These are phyloP conservation scores for Rubroboletus satanas DNA, from an alignment of 768 basidiomycete species.

Conservation along the genomic window DNA sequence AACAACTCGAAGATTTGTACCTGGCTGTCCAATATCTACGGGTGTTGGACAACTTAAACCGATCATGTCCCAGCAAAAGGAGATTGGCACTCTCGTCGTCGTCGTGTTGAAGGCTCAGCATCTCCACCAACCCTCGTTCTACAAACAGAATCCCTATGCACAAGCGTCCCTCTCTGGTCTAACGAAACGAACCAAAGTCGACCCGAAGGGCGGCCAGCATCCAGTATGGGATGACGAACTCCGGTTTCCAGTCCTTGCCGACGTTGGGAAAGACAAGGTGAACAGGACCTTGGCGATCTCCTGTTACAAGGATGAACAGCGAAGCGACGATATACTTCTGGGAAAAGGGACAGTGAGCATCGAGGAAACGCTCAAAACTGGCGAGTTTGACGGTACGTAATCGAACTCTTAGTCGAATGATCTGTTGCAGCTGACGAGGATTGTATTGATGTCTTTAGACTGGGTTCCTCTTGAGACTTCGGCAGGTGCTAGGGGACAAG, in stretches of 20 bases:
- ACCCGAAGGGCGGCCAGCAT: slow-evolving; percentile 87
- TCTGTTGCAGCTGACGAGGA: slow-evolving; percentile 3
- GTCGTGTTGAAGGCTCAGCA: slow-evolving; percentile 85
- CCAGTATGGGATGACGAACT: slow-evolving; percentile 92
- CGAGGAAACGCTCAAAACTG: slow-evolving; percentile 71
- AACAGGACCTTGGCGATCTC: slow-evolving; percentile 64
- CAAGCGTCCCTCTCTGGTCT: slow-evolving; percentile 56
- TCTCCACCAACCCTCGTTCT: slow-evolving; percentile 79
- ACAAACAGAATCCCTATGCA: slow-evolving; percentile 89
- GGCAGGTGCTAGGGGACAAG: slow-evolving; percentile 70
- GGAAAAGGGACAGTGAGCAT: slow-evolving; percentile 77
- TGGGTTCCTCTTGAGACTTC: slow-evolving; percentile 62
- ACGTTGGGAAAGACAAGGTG: slow-evolving; percentile 42
- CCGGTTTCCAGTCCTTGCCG: slow-evolving; percentile 67
- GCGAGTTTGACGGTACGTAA: slow-evolving; percentile 85
- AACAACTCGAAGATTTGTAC: not conserved
- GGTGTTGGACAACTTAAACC: not conserved
- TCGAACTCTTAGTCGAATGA: not conserved
- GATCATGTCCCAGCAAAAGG: slow-evolving; percentile 33
- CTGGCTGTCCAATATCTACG: not conserved
- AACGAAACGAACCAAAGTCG: slow-evolving; percentile 66
- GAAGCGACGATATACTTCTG: slow-evolving; percentile 64
- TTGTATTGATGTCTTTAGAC: slow-evolving; percentile 41
- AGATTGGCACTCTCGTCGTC: slow-evolving; percentile 79
- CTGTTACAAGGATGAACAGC: slow-evolving; percentile 77